phyloP scores from a whole-genome alignment of 805 yeast species.

The Saturnispora kantuleensis region DNA sequence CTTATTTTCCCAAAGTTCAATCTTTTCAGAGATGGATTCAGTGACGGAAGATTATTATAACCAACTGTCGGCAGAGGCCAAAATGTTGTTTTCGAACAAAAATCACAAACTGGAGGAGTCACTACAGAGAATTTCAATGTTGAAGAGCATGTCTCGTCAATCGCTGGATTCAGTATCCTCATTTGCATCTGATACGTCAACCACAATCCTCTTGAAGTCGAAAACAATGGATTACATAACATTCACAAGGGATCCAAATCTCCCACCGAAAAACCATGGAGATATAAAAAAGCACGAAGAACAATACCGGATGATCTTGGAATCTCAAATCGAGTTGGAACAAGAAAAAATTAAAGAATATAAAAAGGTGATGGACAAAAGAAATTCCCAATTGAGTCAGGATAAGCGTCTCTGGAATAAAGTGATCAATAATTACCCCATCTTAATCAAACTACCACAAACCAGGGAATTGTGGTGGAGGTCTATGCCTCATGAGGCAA shows the following conservation, averaged over 20 bases:
- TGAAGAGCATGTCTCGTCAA: constrained; percentile 17
- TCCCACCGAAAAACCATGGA: constrained; percentile 52
- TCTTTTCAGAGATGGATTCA: constrained; percentile 19
- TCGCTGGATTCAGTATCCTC: constrained; percentile 9
- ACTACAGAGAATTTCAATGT: constrained; percentile 26
- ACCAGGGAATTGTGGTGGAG: constrained; percentile 54
- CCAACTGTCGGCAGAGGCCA: constrained; percentile 28
- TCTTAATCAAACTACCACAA: constrained; percentile 27
- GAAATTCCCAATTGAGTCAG: constrained; percentile 27
- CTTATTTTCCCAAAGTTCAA: constrained; percentile 30
- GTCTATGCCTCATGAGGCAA: constrained; percentile 36
- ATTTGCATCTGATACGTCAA: constrained; percentile 1
- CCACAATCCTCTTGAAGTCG: constrained; percentile 2
- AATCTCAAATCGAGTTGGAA: constrained; percentile 33
- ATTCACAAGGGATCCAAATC: constrained; percentile 50
- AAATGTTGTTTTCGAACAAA: constrained; percentile 26
- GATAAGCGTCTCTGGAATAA: constrained; percentile 35
- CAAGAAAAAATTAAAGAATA: constrained; percentile 25
- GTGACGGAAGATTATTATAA: constrained; percentile 16
- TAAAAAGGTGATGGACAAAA: constrained; percentile 24
- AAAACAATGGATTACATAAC: constrained; percentile 24
- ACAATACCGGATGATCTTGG: constrained; percentile 39
- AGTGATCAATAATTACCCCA: constrained; percentile 29
- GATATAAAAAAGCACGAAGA: constrained; percentile 47
- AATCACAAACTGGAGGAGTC: constrained; percentile 29